Conservation (phyloP, 371 early-diverging fungal species). For the Syncephalastrum racemosum region DNA sequence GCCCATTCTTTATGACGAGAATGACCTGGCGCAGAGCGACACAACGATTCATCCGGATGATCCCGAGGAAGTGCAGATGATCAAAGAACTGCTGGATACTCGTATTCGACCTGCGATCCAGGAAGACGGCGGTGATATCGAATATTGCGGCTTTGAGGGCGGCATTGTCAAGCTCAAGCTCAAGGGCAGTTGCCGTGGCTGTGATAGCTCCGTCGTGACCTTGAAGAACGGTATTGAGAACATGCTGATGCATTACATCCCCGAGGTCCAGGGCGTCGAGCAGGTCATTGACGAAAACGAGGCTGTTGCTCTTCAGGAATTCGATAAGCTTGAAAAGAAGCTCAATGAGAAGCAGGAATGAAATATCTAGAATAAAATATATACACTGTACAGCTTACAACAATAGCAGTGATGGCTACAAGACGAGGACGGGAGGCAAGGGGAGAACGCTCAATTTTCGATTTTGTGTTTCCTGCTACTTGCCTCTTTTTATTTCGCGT, state of each 20-base stretch:
- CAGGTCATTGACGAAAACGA: constrained; percentile 70
- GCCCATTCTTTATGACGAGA: constrained; percentile 62
- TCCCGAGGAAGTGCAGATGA: constrained; percentile 92
- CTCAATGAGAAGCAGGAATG: constrained; percentile 29
- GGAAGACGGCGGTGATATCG: constrained; percentile 98
- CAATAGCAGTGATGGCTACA: too few relatives aligned
- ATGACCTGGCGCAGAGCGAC: constrained; percentile 58
- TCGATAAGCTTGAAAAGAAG: constrained; percentile 47
- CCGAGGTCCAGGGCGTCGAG: constrained; percentile 93
- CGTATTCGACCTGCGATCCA: constrained; percentile 95
- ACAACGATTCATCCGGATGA: constrained; percentile 79
- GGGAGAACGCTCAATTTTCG: too few relatives aligned
- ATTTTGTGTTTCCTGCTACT: too few relatives aligned
- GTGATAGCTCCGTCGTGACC: constrained; percentile 85
- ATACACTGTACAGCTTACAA: too few relatives aligned
- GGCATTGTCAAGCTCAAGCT: constrained; percentile 91
- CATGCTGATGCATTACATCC: constrained; percentile 98
- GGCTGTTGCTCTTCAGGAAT: constrained; percentile 44
- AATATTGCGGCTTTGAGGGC: constrained; percentile 85
- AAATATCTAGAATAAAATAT: too few relatives aligned
- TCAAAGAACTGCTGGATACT: constrained; percentile 95
- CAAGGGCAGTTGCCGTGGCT: constrained; percentile 95
- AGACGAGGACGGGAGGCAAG: too few relatives aligned
- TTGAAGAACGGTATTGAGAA: constrained; percentile 98
- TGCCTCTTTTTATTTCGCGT: too few relatives aligned